Conservation (phyloP, 192 early-diverging fungal species). For the Cetraspora pellucida region DNA sequence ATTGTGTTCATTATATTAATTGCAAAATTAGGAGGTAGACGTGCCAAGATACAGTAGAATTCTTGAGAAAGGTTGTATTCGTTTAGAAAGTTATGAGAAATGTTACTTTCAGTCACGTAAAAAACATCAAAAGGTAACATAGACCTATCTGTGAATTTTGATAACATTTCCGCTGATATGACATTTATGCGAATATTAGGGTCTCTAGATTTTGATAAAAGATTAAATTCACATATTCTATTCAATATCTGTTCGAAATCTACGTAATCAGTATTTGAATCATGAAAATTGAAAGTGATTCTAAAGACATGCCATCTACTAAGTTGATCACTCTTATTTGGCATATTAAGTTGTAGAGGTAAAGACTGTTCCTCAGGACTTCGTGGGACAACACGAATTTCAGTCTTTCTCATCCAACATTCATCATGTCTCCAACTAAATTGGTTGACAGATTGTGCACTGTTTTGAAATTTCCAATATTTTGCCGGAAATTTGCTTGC, state of each 20-base stretch:
- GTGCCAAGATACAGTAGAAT: constrained; percentile 39
- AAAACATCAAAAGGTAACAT: constrained; percentile 44
- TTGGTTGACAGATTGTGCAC: not conserved
- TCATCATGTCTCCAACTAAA: constrained; percentile 32
- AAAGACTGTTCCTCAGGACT: not conserved
- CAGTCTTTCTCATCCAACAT: constrained; percentile 39
- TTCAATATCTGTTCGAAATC: constrained; percentile 27
- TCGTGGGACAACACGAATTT: constrained; percentile 25
- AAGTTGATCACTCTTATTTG: constrained; percentile 38
- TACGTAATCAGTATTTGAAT: not conserved
- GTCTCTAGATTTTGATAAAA: constrained; percentile 19
- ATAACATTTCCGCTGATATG: not conserved
- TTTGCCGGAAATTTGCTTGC: constrained; percentile 44
- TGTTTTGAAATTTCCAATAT: constrained; percentile 41
- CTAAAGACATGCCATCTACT: constrained; percentile 50
- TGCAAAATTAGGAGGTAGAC: constrained; percentile 14
- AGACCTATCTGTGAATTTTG: constrained; percentile 31
- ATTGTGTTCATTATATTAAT: constrained; percentile 46
- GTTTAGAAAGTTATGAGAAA: constrained; percentile 44
- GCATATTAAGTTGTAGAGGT: constrained; percentile 38
- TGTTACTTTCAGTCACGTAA: constrained; percentile 49
- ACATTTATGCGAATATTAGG: not conserved
- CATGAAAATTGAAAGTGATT: constrained; percentile 12
- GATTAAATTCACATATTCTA: constrained; percentile 41
- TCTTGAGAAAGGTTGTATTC: constrained; percentile 47